Base-by-base conservation (phyloP, 2,329 filamentous ascomycete genomes). In the Diaporthe sp. region DNA sequence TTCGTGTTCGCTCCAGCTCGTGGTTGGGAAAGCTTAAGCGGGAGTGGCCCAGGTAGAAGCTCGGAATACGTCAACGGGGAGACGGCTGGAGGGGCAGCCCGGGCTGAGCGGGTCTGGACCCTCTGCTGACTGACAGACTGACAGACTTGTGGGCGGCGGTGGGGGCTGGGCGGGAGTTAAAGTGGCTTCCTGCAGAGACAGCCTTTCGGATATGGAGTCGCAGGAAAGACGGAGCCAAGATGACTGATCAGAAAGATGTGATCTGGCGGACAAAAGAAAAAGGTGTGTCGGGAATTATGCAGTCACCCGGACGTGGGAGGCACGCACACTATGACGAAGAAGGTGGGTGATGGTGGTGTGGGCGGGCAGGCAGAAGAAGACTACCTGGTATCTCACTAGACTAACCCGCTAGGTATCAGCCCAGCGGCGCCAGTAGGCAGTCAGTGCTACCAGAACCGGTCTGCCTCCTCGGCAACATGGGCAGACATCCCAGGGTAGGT, bases 51-150 rank as follows among this genome's bases (percentile, higher is more conserved):
- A 68, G 63, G 63, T 68, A 68, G 63, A 65, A 65, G 61, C 61
- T 65, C 61, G 61, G 37, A 55, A 55, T 72, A 72, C 71, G 71
- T 72, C 71, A 72, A 72, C 70, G 17, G 49, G 57, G n/a, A 31
- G 9, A 34, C 42, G 47, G 25, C 55, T 72, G 70, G 71, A 72
- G 71, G 57, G 71, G 71, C 71, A 60, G 70, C 7, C 42, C 63
- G 47, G 61, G 61, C 61, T 42, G 61, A 47, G 63, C 63, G 63
- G 63, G 63, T 67, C 63, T 51, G 63, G 44, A 25, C 63, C 44
- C 63, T 67, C 61, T 49, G 42, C 63, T 67, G 42, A 51, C 63
- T 37, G 63, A 67, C 61, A 4, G 42, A 63, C 58, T n/a, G 55
- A 65, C 61, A 37, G 61, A 51, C 44, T 37, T 31, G 63, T 37